These are phyloP conservation scores for Datura wrightii DNA, from an alignment of 257 asterid species.

Conservation along the genomic window DNA sequence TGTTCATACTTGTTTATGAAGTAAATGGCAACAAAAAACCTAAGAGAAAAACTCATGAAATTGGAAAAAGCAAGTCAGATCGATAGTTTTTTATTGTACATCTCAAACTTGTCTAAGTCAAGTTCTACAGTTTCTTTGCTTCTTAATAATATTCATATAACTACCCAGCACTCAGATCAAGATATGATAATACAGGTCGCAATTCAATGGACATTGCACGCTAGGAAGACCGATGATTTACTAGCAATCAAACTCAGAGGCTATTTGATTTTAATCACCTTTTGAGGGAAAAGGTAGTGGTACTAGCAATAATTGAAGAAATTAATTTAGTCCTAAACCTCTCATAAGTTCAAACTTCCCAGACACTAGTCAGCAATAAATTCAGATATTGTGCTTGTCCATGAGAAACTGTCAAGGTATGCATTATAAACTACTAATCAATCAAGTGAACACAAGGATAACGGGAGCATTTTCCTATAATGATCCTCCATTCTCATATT, in stretches of 20 bases:
- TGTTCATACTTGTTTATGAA: neutral
- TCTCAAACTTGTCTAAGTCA: neutral
- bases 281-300: slow-evolving; percentile 13
- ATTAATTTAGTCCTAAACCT: slow-evolving; percentile 15
- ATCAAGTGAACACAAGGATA: slow-evolving; percentile 6
- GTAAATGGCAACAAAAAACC: neutral
- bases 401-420: neutral
- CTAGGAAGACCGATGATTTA: neutral
- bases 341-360: neutral
- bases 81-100: neutral
- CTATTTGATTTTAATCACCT: slow-evolving; percentile 13
- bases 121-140: neutral
- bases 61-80: neutral
- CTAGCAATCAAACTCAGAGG: slow-evolving; percentile 14
- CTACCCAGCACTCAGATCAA: neutral
- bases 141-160: slow-evolving; percentile 2
- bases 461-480: neutral
- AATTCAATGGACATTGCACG: neutral
- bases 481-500: slow-evolving; percentile 21
- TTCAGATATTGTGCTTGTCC: slow-evolving; percentile 7
- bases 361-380: neutral
- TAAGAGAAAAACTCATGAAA: slow-evolving; percentile 8
- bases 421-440: neutral
- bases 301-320: slow-evolving; percentile 22
- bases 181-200: neutral